phyloP scores from a whole-genome alignment of 352 stramenopile species.

The Globisporangium alternatum region DNA sequence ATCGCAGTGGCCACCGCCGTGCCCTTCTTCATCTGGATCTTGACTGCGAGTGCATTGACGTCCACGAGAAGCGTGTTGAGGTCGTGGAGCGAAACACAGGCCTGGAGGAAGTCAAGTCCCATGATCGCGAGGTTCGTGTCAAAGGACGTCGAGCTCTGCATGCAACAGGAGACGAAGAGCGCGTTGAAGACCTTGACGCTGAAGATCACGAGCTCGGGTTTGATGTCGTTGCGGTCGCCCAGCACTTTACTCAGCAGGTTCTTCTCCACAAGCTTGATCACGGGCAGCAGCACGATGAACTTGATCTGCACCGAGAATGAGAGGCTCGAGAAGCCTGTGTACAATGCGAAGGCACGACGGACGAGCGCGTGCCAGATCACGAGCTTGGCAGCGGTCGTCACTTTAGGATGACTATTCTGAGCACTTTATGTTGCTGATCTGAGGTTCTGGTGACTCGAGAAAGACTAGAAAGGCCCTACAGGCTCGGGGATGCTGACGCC shows the following conservation, averaged over 20 bases:
- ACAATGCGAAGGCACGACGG: no score
- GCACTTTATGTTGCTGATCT: no score
- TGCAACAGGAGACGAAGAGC: constrained; percentile 38
- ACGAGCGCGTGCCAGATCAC: no score
- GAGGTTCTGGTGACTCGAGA: no score
- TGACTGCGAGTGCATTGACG: background rate
- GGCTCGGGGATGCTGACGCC: no score
- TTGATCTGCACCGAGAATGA: constrained; percentile 13
- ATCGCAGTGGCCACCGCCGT: no score
- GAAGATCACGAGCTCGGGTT: constrained; percentile 31
- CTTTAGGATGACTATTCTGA: no score
- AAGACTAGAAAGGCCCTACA: no score
- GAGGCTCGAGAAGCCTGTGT: constrained; percentile 15
- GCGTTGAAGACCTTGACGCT: constrained; percentile 46
- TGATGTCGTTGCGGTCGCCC: constrained; percentile 20
- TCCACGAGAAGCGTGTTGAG: constrained; percentile 16
- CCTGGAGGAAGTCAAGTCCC: background rate
- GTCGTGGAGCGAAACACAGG: constrained; percentile 32
- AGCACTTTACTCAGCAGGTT: constrained; percentile 29
- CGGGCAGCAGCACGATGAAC: constrained; percentile 25
- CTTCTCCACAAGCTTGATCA: constrained; percentile 38
- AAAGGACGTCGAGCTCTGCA: constrained; percentile 28
- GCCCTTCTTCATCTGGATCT: constrained; percentile 4
- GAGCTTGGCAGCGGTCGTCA: no score
- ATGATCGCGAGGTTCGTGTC: no score